Evolutionary conservation across 345 rosid species (phyloP), one percentile per base, ranked within the genome.

Genomic region (Lepidium didymum): DNA sequence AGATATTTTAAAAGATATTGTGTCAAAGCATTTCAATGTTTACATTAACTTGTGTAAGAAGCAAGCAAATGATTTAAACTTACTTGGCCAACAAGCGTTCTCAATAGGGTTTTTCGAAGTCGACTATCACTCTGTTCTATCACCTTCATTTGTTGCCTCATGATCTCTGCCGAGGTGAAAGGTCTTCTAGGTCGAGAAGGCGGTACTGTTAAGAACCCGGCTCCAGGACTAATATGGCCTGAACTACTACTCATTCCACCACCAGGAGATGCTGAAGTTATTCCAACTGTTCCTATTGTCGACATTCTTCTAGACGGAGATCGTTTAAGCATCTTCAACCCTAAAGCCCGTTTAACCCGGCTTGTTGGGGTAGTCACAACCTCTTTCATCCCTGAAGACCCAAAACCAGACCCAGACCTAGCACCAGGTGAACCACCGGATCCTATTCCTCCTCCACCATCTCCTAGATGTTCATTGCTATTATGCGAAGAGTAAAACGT

Each of bases 81-180:
- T 82, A 89, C 98, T 79, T 91, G 99, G 58, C 99, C 99, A 69
- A 87, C 95, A 46, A 87, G 95, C 50, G 89, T 85, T 61, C 95
- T 79, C 90, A 89, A 79, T 40, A 94, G 89, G 44, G 97, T 91
- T 66, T 88, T 91, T 56, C 95, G 76, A 47, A 94, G 83, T 81
- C 97, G 68, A 58, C 79, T 86, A 62, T 94, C 99, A 50, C 91
- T 86, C 35, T 85, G 92, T 79, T 94, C 99, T 19, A 92, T 86
- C 25, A 94, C 97, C 77, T 80, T 71, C 97, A 93, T 90, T 58
- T 93, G 99, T 61, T 83, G 81, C 78, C 96, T 87, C 96, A 93
- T 90, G 35, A 93, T 85, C 87, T 93, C 98, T 0, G 96, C 98
- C 8, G 94, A 88, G 2, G 97, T 90, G 50, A 88, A 46, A 1